Evolutionary conservation across 2,329 filamentous ascomycete species (phyloP).

Genomic region (Aspergillus luchuensis): DNA sequence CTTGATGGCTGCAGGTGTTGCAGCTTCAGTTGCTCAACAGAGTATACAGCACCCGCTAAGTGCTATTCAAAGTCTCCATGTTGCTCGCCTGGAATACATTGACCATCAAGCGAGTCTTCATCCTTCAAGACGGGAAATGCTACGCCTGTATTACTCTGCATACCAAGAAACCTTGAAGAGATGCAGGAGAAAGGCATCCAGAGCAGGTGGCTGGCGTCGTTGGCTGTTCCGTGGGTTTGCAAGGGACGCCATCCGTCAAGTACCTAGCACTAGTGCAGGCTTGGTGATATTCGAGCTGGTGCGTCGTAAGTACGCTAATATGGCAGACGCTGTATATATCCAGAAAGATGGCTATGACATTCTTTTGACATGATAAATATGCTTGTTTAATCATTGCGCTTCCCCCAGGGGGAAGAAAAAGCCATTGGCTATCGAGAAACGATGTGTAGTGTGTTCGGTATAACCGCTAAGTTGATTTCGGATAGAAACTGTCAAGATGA

Average conservation of each 20-base stretch:
- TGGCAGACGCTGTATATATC: constrained; percentile 57
- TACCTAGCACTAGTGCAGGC: constrained; percentile 65
- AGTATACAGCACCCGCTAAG: constrained; percentile 61
- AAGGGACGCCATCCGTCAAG: constrained; percentile 58
- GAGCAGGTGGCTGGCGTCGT: constrained; percentile 55
- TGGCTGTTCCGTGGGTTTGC: constrained; percentile 63
- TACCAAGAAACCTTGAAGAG: constrained; percentile 62
- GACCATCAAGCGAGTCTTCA: constrained; percentile 55
- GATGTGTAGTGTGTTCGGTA: no score
- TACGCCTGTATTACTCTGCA: constrained; percentile 60
- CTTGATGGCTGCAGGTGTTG: constrained; percentile 60
- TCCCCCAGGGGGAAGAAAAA: no score
- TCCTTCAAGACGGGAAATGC: constrained; percentile 45
- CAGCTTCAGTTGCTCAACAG: constrained; percentile 61
- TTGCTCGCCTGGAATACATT: constrained; percentile 60
- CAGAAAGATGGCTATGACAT: constrained; percentile 64
- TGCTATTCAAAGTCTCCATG: constrained; percentile 62
- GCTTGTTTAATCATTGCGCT: not conserved
- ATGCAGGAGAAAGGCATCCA: constrained; percentile 53
- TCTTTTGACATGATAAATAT: constrained; percentile 48
- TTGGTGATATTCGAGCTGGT: constrained; percentile 67
- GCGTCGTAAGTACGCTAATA: constrained; percentile 60
- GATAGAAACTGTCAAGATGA: no score
- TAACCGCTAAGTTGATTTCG: no score
- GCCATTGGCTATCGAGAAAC: no score